Base-by-base conservation (phyloP, 371 early-diverging fungal species). In the Capniomyces stellatus region DNA sequence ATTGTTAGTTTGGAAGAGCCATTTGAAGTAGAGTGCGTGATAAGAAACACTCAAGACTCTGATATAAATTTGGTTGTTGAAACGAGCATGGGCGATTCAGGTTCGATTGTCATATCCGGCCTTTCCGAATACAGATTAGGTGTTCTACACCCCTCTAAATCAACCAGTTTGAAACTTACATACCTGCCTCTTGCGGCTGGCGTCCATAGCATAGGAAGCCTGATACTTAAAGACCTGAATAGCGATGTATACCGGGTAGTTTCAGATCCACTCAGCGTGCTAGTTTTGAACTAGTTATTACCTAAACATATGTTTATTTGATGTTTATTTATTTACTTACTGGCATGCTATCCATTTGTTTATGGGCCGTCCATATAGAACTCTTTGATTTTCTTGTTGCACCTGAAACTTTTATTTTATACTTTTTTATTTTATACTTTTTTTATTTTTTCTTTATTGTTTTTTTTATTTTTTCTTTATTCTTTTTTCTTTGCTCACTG, bases 141-240 rank as follows among this genome's bases (percentile, higher is more conserved):
- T 10, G 72, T 72, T 18, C 62, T 91, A 1, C 70, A 59, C 13
- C 69, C 82, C 1, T 75, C 75, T 28, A 74, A 72, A 35, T 67
- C 72, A 2, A 69, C 69, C 1, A 82, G 85, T 42, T 71, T 90
- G 42, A 64, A 68, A 2, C 55, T 94, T 28, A 75, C 84, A 51
- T 89, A 87, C 61, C 80, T 90, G 58, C 82, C 94, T 12, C 61
- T 92, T 52, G 74, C 79, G 28, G 74, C 86, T 18, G 94, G 94
- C 0, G 70, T 87, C 47, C 90, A 89, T 60, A 78, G 84, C 55
- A 70, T 93, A 49, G 83, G 85, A 2, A 89, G 89, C 0, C 63
- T 92, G 58, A 71, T 70, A 55, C 65, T 92, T 3, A 66, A 62
- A 29, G 85, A 85, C 62, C 57, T 71, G 22, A 51, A 77, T 18